Evolutionary conservation across 129 eudicot species (phyloP), one percentile per base, ranked within the genome.

Genomic region (Centaurea solstitialis): DNA sequence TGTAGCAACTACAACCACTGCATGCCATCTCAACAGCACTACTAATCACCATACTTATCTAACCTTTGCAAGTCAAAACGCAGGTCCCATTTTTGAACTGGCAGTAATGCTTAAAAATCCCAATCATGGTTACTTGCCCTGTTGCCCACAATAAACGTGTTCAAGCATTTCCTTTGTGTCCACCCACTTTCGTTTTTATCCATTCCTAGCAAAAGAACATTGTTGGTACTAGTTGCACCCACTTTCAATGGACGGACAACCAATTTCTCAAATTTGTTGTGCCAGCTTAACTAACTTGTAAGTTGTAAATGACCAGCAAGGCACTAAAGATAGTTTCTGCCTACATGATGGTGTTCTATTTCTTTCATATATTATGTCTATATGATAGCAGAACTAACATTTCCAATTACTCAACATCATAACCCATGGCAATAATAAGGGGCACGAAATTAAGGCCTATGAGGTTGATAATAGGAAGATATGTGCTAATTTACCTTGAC

Each of bases 401-500:
- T 17, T 50, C 62, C 7, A 18, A 50, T 18, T 8, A 33, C n/a
- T 33, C 33, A 30, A 68, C n/a, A 78, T 69, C 68, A 68, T 33
- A 33, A 11, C 45, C 7, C 43, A 38, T 20, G 33, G 62, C 74
- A 80, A 70, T 80, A 20, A 64, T 57, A n/a, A 57, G 22, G 18
- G 3, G 65, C 7, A 64, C 68, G 8, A 64, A 64, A 64, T 20
- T 26, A 64, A 20, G 24, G 26, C 9, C 68, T 20, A 24, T 62
- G 28, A 21, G 68, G 68, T 26, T 64, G 26, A 64, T 64, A 7
- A 64, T 64, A 21, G 9, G 35, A 79, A 64, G 24, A 64, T 64
- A 21, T 45, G 45, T 9, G 45, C 30, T 33, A 39, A 12, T 75
- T 80, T 84, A 95, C 99, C 97, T 95, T 92, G 7, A 95, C 99